phyloP scores from a whole-genome alignment of 2,329 filamentous ascomycete genomes.

The Penicillium sp. region DNA sequence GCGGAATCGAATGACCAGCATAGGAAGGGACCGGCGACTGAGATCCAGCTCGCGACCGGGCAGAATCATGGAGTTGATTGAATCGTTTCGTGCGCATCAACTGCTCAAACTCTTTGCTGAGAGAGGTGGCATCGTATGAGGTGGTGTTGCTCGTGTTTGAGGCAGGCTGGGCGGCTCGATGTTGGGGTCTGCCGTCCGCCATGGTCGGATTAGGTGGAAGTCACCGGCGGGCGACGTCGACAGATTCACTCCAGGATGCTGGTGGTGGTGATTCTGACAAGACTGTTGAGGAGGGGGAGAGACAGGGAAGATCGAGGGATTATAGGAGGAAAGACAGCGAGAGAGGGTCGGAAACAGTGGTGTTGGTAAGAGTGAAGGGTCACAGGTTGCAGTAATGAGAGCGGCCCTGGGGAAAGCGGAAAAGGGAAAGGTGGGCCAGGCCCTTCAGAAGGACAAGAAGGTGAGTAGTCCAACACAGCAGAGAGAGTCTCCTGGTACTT shows the following conservation, averaged over 20 bases:
- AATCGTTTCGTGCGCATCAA: slow-evolving; percentile 83
- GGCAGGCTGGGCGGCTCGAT: slow-evolving; percentile 31
- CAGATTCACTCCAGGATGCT: slow-evolving; percentile 31
- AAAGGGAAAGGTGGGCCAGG: slow-evolving; percentile 4
- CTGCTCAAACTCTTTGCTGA: slow-evolving; percentile 83
- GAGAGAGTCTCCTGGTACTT: neutral
- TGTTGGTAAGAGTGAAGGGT: neutral
- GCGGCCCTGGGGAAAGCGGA: slow-evolving; percentile 6
- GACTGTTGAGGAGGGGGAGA: neutral
- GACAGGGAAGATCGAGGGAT: slow-evolving; percentile 8
- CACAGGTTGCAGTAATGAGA: neutral
- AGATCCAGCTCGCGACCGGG: slow-evolving; percentile 59
- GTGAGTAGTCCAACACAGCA: neutral
- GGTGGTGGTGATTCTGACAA: slow-evolving; percentile 8
- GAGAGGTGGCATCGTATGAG: slow-evolving; percentile 72
- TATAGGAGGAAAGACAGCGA: slow-evolving; percentile 13
- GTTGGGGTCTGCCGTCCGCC: slow-evolving; percentile 40
- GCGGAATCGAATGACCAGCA: slow-evolving; percentile 31
- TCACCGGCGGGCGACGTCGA: slow-evolving; percentile 31
- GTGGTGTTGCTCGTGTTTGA: slow-evolving; percentile 14
- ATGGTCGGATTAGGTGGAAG: slow-evolving; percentile 33
- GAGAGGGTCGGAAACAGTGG: neutral
- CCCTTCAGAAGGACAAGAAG: neutral
- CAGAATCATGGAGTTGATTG: slow-evolving; percentile 72
- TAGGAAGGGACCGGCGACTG: slow-evolving; percentile 56